Evolutionary conservation across 2,329 filamentous ascomycete species (phyloP), one percentile per base, ranked within the genome.

Genomic region (Pyrenochaeta sp.): DNA sequence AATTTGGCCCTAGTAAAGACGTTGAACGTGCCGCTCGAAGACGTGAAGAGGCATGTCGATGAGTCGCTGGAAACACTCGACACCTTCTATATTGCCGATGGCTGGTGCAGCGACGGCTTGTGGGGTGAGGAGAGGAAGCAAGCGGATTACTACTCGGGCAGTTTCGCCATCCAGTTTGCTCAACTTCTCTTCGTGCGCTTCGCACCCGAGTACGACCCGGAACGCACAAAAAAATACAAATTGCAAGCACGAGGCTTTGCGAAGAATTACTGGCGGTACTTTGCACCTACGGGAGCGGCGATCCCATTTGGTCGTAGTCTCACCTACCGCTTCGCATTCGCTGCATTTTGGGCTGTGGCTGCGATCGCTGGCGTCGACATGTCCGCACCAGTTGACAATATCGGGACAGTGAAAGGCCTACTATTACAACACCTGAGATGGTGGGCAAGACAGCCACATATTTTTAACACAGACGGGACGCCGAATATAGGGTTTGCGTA

Each of bases 111-210:
- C 1, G 82, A 84, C 39, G 82, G 82, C 0, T 51, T 70, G 0
- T 84, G 78, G 82, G 69, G 65, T 19, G 55, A 65, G 4, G 58
- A 71, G 63, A 42, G 75, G 58, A 15, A 61, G 37, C 81, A 84
- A 46, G 80, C 76, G 0, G 82, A 84, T 51, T 84, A 84, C 61
- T 84, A 84, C 54, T 83, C 81, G 1, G 81, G 82, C 0, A 84
- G 82, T 39, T 84, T 84, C 50, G 82, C 82, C 0, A 82, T 84
- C 3, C 82, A 84, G 56, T 84, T 83, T 37, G 76, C 75, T 2
- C 80, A 83, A 55, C 63, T 83, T 2, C 64, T 83, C 0, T 84
- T 80, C 52, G 67, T 78, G 0, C 76, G 72, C 3, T 78, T 79
- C 50, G 79, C 78, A 0, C 54, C 61, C 0, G 77, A 81, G 8